phyloP scores from a whole-genome alignment of 192 early-diverging fungal genomes.

The Backusella tuberculispora region DNA sequence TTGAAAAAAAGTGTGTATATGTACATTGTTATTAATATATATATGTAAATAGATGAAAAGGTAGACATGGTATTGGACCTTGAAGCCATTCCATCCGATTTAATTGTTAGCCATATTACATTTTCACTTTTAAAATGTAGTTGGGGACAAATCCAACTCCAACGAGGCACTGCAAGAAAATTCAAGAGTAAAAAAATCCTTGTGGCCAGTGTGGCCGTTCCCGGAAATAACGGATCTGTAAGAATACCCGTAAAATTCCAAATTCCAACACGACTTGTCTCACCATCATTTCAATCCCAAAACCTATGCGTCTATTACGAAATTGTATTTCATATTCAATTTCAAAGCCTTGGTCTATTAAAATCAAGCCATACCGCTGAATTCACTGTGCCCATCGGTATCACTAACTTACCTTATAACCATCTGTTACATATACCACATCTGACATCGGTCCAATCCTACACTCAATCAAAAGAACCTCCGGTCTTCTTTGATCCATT shows the following conservation, averaged over 20 bases:
- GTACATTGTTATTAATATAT: neutral
- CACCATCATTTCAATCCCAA: conserved; percentile 40
- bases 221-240: neutral
- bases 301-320: conserved; percentile 44
- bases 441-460: conserved; percentile 32
- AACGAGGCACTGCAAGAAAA: conserved; percentile 30
- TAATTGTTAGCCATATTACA: conserved; percentile 19
- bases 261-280: conserved; percentile 41
- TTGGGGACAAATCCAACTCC: conserved; percentile 33
- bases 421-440: conserved; percentile 33
- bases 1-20: neutral
- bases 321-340: conserved; percentile 33
- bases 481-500: conserved; percentile 41
- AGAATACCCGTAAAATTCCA: conserved; percentile 26
- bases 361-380: conserved; percentile 25
- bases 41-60: conserved; percentile 18
- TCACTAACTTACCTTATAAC: conserved; percentile 39
- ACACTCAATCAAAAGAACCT: conserved; percentile 26
- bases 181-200: conserved; percentile 30
- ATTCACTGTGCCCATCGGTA: conserved; percentile 38
- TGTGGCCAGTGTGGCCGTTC: neutral
- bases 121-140: conserved; percentile 39
- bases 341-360: conserved; percentile 15
- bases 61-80: conserved; percentile 26
- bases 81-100: conserved; percentile 23